Evolutionary conservation across 495 filamentous ascomycete species (phyloP), one percentile per base, ranked within the genome.

Genomic region (Neurospora africana): DNA sequence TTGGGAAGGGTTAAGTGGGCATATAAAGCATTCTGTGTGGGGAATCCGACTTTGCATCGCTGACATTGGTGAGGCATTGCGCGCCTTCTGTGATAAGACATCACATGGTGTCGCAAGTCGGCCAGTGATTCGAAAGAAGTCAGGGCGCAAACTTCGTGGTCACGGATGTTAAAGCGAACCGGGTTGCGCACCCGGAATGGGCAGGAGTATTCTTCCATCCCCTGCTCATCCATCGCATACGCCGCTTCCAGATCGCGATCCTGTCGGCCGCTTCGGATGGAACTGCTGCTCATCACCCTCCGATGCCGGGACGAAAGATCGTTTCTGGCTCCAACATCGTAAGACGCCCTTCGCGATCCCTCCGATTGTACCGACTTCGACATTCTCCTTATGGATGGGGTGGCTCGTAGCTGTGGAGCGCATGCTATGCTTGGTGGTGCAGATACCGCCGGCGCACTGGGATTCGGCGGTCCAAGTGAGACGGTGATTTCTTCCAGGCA

Each of bases 161-260:
- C 80, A 5, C 80, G 75, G 43, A 82, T 72, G 39, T 81, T 82
- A 70, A 81, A 82, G 38, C 79, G 72, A n/a, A 69, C 71, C 5
- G 81, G 81, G 68, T 82, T 81, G n/a, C 81, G 80, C 65, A 77
- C 79, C 70, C 81, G 78, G 68, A 79, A 82, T 23, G 81, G 81
- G 41, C 81, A 82, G 0, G 77, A 74, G 67, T 78, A 80, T 30
- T 33, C 30, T 7, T 65, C 27, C 23, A 19, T 2, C 27, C 53
- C 53, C 7, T 30, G 53, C 27, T 33, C 53, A 1, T 30, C 53
- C 53, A 65, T 65, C 27, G 15, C 53, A 65, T 33, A 65, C 1
- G 23, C 35, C 53, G 53, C 27, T 65, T 65, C 53, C 30, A 35
- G 27, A 65, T 33, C 53, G 0, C 53, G 53, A 0, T 33, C 15